phyloP scores from a whole-genome alignment of 805 yeast species.

The Citeromyces matritensis region DNA sequence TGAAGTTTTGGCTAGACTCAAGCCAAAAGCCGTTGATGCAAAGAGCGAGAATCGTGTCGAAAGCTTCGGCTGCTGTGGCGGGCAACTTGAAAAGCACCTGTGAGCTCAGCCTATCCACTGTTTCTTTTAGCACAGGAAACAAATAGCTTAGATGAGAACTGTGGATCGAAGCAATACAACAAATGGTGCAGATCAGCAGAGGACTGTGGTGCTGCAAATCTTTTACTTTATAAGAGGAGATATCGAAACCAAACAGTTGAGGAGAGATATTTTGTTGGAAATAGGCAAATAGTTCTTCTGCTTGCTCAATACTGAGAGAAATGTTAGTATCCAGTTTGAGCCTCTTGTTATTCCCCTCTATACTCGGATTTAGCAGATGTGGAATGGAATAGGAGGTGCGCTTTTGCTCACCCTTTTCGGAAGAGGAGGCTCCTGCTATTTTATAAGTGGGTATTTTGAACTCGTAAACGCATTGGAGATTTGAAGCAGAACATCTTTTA shows the following conservation, averaged over 20 bases:
- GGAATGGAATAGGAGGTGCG: not conserved
- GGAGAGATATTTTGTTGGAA: slow-evolving; percentile 44
- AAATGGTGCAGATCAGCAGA: slow-evolving; percentile 39
- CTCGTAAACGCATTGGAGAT: slow-evolving; percentile 41
- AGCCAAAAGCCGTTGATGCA: slow-evolving; percentile 60
- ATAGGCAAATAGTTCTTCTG: slow-evolving; percentile 29
- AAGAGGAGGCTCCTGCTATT: slow-evolving; percentile 9
- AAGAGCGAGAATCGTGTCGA: slow-evolving; percentile 46
- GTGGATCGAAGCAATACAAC: slow-evolving; percentile 49
- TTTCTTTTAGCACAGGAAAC: slow-evolving; percentile 11
- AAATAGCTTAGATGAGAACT: slow-evolving; percentile 22
- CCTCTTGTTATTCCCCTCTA: not conserved
- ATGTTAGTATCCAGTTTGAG: slow-evolving; percentile 8
- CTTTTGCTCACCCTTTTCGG: not conserved
- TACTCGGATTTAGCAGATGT: not conserved
- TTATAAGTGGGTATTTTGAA: slow-evolving; percentile 31
- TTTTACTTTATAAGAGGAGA: slow-evolving; percentile 31
- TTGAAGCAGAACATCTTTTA: slow-evolving; percentile 35
- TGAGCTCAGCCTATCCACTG: slow-evolving; percentile 14
- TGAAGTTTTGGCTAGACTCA: slow-evolving; percentile 46
- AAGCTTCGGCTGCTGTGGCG: slow-evolving; percentile 28
- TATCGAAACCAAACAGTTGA: slow-evolving; percentile 51
- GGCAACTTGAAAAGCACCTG: slow-evolving; percentile 18
- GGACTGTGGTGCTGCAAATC: slow-evolving; percentile 41
- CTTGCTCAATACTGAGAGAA: slow-evolving; percentile 10